phyloP scores from a whole-genome alignment of 2,329 filamentous ascomycete species.

The Ophiostoma novo-ulmi region DNA sequence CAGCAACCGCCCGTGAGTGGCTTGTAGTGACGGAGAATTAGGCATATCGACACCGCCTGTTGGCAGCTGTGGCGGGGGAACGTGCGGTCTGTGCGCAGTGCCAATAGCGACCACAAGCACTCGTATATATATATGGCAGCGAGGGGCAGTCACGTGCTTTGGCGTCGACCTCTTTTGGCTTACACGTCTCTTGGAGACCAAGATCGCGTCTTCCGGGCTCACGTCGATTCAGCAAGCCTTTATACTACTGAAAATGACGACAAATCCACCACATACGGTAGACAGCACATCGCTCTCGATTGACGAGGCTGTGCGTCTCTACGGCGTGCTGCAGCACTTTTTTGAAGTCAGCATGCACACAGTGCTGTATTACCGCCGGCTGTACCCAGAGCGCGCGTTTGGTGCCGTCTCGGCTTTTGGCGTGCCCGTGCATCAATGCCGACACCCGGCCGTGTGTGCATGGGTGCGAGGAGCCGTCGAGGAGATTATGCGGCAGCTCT shows the following conservation, averaged over 20 bases:
- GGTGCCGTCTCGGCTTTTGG: slow-evolving; percentile 76
- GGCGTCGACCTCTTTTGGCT: slow-evolving; percentile 17
- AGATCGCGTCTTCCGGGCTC: not conserved
- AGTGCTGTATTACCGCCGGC: slow-evolving; percentile 72
- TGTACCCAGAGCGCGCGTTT: slow-evolving; percentile 77
- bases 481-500: slow-evolving; percentile 65
- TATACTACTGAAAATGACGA: not conserved
- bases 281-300: slow-evolving; percentile 16
- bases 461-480: slow-evolving; percentile 80
- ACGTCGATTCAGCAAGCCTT: not conserved
- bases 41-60: slow-evolving; percentile 5
- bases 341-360: slow-evolving; percentile 79
- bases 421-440: slow-evolving; percentile 75
- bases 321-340: slow-evolving; percentile 70
- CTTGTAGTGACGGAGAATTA: not conserved
- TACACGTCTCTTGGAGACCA: not conserved
- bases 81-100: slow-evolving; percentile 22
- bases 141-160: slow-evolving; percentile 25
- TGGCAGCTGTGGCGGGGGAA: slow-evolving; percentile 5
- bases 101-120: not conserved
- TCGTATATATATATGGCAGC: not conserved
- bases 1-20: not conserved
- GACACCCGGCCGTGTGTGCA: slow-evolving; percentile 76
- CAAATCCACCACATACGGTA: not conserved
- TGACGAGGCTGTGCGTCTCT: slow-evolving; percentile 47